These are phyloP conservation scores for Chionographis japonica DNA, from an alignment of 106 monocot genomes.

Conservation along the genomic window DNA sequence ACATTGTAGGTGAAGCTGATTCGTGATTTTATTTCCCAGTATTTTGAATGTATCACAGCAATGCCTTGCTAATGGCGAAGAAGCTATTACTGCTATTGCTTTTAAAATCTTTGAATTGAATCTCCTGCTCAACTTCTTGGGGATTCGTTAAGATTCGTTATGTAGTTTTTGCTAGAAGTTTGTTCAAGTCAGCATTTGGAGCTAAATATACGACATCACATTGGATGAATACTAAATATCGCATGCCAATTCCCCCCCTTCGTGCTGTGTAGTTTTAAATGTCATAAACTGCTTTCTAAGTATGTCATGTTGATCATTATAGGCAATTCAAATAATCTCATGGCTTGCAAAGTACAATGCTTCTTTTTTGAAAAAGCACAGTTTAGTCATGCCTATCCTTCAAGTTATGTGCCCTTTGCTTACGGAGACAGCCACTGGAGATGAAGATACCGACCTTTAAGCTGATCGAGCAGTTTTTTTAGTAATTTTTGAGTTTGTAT, in stretches of 20 bases:
- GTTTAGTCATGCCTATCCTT: conserved; percentile 71
- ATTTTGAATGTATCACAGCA: conserved; percentile 91
- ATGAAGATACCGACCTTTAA: conserved; percentile 83
- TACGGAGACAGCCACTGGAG: conserved; percentile 66
- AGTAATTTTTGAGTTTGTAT: conserved; percentile 81
- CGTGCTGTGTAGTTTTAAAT: background rate
- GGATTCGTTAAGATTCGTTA: conserved; percentile 89
- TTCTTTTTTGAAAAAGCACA: conserved; percentile 84
- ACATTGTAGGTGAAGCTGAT: conserved; percentile 75
- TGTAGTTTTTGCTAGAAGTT: conserved; percentile 97
- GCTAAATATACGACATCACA: conserved; percentile 83
- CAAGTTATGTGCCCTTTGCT: conserved; percentile 96
- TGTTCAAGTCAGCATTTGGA: conserved; percentile 81
- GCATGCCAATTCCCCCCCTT: background rate
- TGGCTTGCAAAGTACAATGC: conserved; percentile 98
- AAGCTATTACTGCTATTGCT: conserved; percentile 86
- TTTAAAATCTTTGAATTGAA: conserved; percentile 99
- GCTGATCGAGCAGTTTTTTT: conserved; percentile 88
- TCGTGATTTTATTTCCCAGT: conserved; percentile 86
- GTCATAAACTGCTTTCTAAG: background rate
- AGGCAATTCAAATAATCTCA: conserved; percentile 96
- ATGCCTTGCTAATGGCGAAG: conserved; percentile 89
- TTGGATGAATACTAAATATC: conserved; percentile 6
- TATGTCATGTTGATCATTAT: conserved; percentile 14
- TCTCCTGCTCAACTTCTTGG: conserved; percentile 97